Percentiles rank a stretch among this genome's conserved stretches.
Conservation (phyloP, 1,284 basidiomycete genomes). For the Irpex sp. region DNA sequence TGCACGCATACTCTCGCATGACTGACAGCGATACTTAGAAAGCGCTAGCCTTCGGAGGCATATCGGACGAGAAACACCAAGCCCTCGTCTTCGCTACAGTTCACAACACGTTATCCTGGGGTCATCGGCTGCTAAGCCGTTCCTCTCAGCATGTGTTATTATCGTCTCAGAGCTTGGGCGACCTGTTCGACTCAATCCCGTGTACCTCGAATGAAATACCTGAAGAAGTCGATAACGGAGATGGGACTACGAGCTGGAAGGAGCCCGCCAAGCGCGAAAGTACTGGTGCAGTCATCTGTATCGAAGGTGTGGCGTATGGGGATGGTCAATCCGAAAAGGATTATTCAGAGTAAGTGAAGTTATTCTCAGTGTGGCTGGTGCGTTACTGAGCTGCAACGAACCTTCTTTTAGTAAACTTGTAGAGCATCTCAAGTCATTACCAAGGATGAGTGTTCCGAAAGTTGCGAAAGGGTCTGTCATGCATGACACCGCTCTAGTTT, state of each 20-base stretch:
- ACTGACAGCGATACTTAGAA: slow-evolving; percentile 24
- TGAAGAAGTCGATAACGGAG: slow-evolving; percentile 29
- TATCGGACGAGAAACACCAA: slow-evolving; percentile 24
- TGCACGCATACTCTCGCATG: slow-evolving; percentile 8
- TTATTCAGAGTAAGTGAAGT: slow-evolving; percentile 53
- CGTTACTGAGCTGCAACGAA: background rate
- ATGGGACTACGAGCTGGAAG: slow-evolving; percentile 33
- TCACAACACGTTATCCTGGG: slow-evolving; percentile 55
- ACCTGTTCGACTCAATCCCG: slow-evolving; percentile 55
- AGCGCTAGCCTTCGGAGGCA: slow-evolving; percentile 18
- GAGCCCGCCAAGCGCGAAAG: slow-evolving; percentile 14
- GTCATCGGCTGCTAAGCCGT: slow-evolving; percentile 52
- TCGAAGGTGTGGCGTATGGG: slow-evolving; percentile 56
- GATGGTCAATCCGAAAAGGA: slow-evolving; percentile 41
- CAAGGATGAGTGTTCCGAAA: slow-evolving; percentile 26
- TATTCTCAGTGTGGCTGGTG: background rate
- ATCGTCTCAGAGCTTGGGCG: slow-evolving; percentile 67
- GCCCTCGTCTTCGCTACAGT: slow-evolving; percentile 55
- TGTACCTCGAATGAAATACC: slow-evolving; percentile 57
- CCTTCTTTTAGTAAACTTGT: slow-evolving; percentile 44
- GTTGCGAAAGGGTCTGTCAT: slow-evolving; percentile 42
- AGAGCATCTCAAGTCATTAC: slow-evolving; percentile 32
- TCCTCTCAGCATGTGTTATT: slow-evolving; percentile 62
- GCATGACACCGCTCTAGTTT: slow-evolving; percentile 41
- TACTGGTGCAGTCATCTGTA: slow-evolving; percentile 45